These are phyloP conservation scores for Amphirosellinia nigrospora DNA, from an alignment of 495 filamentous ascomycete genomes.

Conservation along the genomic window DNA sequence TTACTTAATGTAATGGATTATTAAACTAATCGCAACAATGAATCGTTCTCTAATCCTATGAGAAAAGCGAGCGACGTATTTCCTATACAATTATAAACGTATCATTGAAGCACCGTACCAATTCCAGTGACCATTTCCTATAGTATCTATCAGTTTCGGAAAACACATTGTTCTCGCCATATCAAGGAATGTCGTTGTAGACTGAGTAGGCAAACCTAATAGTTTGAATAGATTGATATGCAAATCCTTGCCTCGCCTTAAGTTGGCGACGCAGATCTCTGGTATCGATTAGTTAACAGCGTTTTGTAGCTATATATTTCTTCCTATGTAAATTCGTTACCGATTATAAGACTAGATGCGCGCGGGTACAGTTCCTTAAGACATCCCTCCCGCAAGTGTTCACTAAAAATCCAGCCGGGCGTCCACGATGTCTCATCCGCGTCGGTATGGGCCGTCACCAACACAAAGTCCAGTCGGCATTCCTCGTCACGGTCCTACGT, in stretches of 20 bases:
- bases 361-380: neutral
- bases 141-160: neutral
- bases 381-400: neutral
- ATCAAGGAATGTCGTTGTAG: slow-evolving; percentile 1
- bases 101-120: neutral
- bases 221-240: neutral
- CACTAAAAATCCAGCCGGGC: too few relatives aligned
- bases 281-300: neutral
- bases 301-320: neutral
- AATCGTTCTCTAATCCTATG: neutral
- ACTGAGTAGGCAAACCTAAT: neutral
- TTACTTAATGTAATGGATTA: neutral
- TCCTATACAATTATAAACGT: neutral
- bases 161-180: neutral
- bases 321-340: neutral
- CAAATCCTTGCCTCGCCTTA: neutral
- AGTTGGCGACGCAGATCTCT: neutral
- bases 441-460: slow-evolving; percentile 27
- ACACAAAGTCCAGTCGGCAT: slow-evolving; percentile 36
- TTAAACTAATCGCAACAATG: neutral
- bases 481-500: slow-evolving; percentile 32
- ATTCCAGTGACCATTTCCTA: neutral
- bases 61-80: neutral
- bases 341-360: neutral
- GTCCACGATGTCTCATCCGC: slow-evolving; percentile 35